Evolutionary conservation across 2,329 filamentous ascomycete species (phyloP).

Genomic region (Arthrobotrys sphaeroides): DNA sequence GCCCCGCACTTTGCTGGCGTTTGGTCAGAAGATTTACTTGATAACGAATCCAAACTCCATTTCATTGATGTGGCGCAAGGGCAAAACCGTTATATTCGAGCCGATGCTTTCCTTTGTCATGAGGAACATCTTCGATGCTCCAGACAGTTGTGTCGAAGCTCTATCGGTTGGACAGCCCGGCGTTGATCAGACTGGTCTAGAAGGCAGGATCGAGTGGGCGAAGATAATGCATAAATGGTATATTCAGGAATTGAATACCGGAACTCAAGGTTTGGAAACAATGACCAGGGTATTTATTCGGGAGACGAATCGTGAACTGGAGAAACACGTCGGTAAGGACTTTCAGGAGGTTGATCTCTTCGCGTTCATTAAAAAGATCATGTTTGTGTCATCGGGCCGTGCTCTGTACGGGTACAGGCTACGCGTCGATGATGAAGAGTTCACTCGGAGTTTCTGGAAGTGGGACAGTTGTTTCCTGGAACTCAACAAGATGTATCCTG

Average conservation of each 20-base stretch:
- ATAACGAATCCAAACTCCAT: constrained; percentile 24
- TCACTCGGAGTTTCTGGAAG: constrained; percentile 26
- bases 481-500: constrained; percentile 35
- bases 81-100: constrained; percentile 34
- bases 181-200: constrained; percentile 27
- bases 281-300: constrained; percentile 25
- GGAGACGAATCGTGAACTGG: constrained; percentile 18
- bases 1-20: constrained; percentile 25
- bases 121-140: constrained; percentile 8
- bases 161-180: constrained; percentile 1
- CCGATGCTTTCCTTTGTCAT: constrained; percentile 11
- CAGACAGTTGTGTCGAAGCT: neutral
- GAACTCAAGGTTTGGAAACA: constrained; percentile 10
- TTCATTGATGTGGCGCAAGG: constrained; percentile 39
- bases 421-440: constrained; percentile 18
- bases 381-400: constrained; percentile 32
- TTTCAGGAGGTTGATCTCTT: constrained; percentile 34
- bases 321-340: neutral
- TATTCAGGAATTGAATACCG: constrained; percentile 10
- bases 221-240: constrained; percentile 30
- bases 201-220: constrained; percentile 4
- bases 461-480: constrained; percentile 34
- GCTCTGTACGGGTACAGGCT: constrained; percentile 37
- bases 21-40: constrained; percentile 44
- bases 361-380: constrained; percentile 38